Base-by-base conservation (phyloP, 2,329 filamentous ascomycete species). In the Ustulina deusta region DNA sequence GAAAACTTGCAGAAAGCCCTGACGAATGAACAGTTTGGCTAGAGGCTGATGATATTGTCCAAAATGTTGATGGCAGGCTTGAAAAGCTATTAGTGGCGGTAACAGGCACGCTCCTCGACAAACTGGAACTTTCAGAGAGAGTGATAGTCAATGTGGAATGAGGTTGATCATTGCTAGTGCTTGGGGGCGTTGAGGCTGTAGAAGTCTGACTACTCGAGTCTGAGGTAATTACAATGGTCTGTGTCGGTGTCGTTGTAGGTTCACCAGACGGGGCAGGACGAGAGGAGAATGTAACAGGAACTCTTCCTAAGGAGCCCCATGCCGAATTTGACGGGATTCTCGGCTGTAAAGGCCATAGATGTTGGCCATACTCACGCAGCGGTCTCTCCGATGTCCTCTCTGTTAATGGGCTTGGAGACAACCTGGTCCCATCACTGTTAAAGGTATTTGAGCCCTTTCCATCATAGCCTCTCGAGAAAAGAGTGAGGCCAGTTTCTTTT, bases 241-340 rank as follows among this genome's bases (percentile, higher is more conserved):
- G 49, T 36, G 60, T 46, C 15, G 60, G 60, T 46, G 60, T 54
- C n/a, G 38, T 54, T 48, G 17, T 54, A 27, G 27, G 60, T n/a
- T 29, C n/a, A 48, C 49, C 15, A 54, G 51, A 38, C n/a, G 49
- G 49, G n/a, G 34, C 34, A 55, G 48, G 60, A 48, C 60, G 27
- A 54, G 60, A 62, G 49, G 60, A 62, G 20, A 44, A 62, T 46
- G 60, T 62, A 22, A 62, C 60, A 48, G 29, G 13, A 56, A 62
- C 17, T 10, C 49, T 62, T 25, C 60, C 60, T 48, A 62, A 44
- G 27, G 60, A 62, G 38, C 60, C 60, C 17, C 17, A 62, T 25
- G 25, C 15, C 48, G 49, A 55, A 34, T 48, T 36, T 46, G 60
- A 62, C 15, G 60, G 60, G 36, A 62, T 62, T 48, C 60, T 54